A percentile compares a stretch with the other conserved stretches of the same genome.
Evolutionary conservation across 352 stramenopile genomes (phyloP).

Genomic region (Halophytophthora batemanensis): DNA sequence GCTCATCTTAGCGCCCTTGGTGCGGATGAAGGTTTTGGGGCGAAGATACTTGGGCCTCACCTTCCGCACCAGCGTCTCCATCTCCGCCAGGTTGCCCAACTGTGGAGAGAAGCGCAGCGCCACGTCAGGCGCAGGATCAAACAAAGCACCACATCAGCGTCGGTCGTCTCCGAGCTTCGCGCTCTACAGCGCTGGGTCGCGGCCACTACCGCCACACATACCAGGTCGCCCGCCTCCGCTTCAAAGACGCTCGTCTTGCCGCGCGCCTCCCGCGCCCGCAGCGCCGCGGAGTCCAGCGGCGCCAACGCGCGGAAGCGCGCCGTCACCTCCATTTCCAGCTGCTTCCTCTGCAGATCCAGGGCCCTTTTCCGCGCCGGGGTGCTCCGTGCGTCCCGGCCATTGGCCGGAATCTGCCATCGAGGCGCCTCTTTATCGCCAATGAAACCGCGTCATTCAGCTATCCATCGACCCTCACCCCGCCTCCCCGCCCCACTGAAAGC

Average conservation of each 20-base stretch:
- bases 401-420: too few relatives aligned
- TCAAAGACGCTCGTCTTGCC: slow-evolving; percentile 10
- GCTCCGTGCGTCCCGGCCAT: too few relatives aligned
- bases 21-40: slow-evolving; percentile 58
- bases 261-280: background rate
- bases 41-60: slow-evolving; percentile 53
- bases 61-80: slow-evolving; percentile 53
- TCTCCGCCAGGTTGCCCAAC: slow-evolving; percentile 40
- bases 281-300: slow-evolving; percentile 7
- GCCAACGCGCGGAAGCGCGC: slow-evolving; percentile 33
- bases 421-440: too few relatives aligned
- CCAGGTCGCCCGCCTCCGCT: slow-evolving; percentile 29
- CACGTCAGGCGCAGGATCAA: background rate
- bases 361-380: too few relatives aligned
- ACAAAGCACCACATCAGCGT: background rate
- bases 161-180: background rate
- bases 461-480: too few relatives aligned
- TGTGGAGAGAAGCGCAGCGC: slow-evolving; percentile 13
- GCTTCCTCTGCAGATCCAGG: too few relatives aligned
- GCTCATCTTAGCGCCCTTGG: slow-evolving; percentile 59
- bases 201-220: slow-evolving; percentile 8
- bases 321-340: slow-evolving; percentile 28
- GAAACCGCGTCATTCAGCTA: too few relatives aligned
- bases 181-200: background rate
- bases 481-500: too few relatives aligned